Percentiles rank a stretch among this genome's conserved stretches.
phyloP scores from a whole-genome alignment of 2,329 filamentous ascomycete species.

The Diaporthe citriasiana region DNA sequence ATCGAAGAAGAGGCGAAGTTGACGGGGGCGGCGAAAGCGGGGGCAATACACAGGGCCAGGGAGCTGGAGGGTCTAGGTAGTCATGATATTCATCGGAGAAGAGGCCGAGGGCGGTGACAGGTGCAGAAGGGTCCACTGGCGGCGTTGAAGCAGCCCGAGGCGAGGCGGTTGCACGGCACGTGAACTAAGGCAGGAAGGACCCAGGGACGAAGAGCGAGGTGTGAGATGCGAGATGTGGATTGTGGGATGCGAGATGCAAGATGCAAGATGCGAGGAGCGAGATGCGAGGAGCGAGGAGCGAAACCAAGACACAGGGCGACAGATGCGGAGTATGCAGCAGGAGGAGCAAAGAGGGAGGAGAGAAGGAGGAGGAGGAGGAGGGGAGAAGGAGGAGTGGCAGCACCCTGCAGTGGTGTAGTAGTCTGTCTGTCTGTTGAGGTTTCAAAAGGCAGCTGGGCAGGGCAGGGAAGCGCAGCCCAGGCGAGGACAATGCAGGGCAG shows the following conservation, averaged over 20 bases:
- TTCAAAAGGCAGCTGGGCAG: slow-evolving; percentile 23
- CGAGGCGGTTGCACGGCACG: slow-evolving; percentile 14
- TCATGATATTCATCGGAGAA: slow-evolving; percentile 28
- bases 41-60: slow-evolving; percentile 1
- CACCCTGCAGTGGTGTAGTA: not conserved
- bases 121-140: not conserved
- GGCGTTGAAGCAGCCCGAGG: slow-evolving; percentile 1
- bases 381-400: not conserved
- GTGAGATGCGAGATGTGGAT: slow-evolving; percentile 3
- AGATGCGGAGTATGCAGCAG: slow-evolving; percentile 9
- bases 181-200: not conserved
- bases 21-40: not conserved
- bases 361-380: not conserved
- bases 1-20: not conserved
- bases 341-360: not conserved
- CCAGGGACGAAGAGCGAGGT: not conserved
- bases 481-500: slow-evolving; percentile 18
- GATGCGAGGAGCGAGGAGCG: not conserved
- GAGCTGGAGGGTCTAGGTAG: slow-evolving; percentile 19
- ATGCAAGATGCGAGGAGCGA: not conserved
- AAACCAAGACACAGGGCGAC: slow-evolving; percentile 1
- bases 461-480: slow-evolving; percentile 1
- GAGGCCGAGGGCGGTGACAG: slow-evolving; percentile 3
- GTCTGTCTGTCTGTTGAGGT: slow-evolving; percentile 18
- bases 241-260: slow-evolving; percentile 1